phyloP scores from a whole-genome alignment of 768 basidiomycete genomes.

The Lentinula edodes region DNA sequence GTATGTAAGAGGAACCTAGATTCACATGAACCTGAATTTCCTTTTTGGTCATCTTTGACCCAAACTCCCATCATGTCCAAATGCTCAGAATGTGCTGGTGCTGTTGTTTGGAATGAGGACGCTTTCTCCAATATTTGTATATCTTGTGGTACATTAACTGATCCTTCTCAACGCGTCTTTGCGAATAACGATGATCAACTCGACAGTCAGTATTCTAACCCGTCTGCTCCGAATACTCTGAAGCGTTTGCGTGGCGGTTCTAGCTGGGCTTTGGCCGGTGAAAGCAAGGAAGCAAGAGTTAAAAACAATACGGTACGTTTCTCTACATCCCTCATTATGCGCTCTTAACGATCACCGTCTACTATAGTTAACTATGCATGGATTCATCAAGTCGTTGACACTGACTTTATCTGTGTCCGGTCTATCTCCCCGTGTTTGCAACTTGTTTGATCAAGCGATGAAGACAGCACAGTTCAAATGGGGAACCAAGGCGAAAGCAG shows the following conservation, averaged over 20 bases:
- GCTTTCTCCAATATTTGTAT: slow-evolving; percentile 62
- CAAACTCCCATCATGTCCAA: slow-evolving; percentile 21
- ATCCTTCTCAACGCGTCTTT: slow-evolving; percentile 58
- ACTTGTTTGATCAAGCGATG: slow-evolving; percentile 68
- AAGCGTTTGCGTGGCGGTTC: slow-evolving; percentile 43
- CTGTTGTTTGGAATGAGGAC: slow-evolving; percentile 50
- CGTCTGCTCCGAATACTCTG: slow-evolving; percentile 31
- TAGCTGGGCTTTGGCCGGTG: slow-evolving; percentile 59
- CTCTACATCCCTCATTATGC: slow-evolving; percentile 11
- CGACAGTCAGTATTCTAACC: not conserved
- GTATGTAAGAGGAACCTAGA: not conserved
- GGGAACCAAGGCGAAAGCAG: slow-evolving; percentile 67
- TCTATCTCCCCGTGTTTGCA: slow-evolving; percentile 58
- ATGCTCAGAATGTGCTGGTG: slow-evolving; percentile 52
- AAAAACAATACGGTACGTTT: slow-evolving; percentile 53
- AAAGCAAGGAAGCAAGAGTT: slow-evolving; percentile 60
- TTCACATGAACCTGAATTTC: not conserved
- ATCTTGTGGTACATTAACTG: slow-evolving; percentile 63
- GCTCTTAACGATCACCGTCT: slow-evolving; percentile 1
- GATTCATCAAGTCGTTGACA: slow-evolving; percentile 58
- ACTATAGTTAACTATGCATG: slow-evolving; percentile 54
- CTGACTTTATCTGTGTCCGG: slow-evolving; percentile 54
- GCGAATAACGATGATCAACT: slow-evolving; percentile 28
- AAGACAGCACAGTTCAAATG: slow-evolving; percentile 53
- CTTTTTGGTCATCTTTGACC: slow-evolving; percentile 5